Base-by-base conservation (phyloP, 768 basidiomycete genomes). In the Hysterangium stoloniferum region DNA sequence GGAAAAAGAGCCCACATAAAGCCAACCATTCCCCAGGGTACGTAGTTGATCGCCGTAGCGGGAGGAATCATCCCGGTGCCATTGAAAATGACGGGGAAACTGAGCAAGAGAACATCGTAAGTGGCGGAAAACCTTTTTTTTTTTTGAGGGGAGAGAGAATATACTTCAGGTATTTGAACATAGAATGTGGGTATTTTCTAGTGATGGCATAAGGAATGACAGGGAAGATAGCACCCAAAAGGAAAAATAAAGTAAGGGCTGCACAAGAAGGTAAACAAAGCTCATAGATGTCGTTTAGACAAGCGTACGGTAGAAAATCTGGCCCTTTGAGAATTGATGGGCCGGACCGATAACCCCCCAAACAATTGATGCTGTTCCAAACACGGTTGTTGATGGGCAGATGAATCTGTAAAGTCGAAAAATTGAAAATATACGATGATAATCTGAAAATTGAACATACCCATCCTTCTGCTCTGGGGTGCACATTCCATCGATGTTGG, bases 21-120 rank as follows among this genome's bases (percentile, higher is more conserved):
- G 4, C 70, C 68, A 12, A 66, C 61, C 20, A 71, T 46, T 25
- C 82, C 77, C 84, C 84, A 91, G 2, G 84, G 81, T 2, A 90
- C 74, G 60, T 84, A 94, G 64, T 95, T 94, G 58, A 91, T 73
- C 3, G 88, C 84, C 0, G 82, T 86, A 9, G 88, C 88, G 6
- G 89, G 88, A 1, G 91, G 91, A 41, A 93, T 86, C 47, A 68
- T 66, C 17, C 69, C 66, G 4, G 82, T 75, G 2, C 86, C 89
- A 49, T 66, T 66, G 41, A 75, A 59, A 4, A 71, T 52, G 24
- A 73, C 53, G 11, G 93, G 91, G 27, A 91, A 74, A 70, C 94
- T 94, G 70, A 96, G 70, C 63, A 89, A 90, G 41, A 41, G 24
- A 61, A 40, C 35, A 48, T 41, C 42, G n/a, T n/a, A n/a, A n/a